Evolutionary conservation across 2,329 filamentous ascomycete species (phyloP).

Genomic region (Pseudohalonectria lignicola): DNA sequence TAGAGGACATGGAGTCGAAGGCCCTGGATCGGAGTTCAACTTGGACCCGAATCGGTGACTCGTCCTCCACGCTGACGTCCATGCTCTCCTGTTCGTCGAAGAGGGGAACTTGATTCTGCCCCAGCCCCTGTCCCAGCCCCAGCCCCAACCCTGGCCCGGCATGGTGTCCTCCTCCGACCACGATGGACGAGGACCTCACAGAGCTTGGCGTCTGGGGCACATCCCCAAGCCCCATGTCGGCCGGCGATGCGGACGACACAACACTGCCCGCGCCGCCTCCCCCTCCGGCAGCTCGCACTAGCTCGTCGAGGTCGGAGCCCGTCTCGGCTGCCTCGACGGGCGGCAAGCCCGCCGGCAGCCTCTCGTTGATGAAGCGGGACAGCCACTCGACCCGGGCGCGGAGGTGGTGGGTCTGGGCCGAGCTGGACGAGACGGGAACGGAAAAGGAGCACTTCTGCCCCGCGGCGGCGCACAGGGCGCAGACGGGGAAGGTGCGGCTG

Average conservation of each 20-base stretch:
- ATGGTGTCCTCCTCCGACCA: no score
- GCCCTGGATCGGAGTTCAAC: no score
- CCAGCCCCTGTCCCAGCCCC: no score
- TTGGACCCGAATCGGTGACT: no score
- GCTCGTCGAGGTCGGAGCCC: constrained; percentile 16
- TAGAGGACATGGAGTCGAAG: no score
- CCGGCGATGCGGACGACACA: not conserved
- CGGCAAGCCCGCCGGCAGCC: constrained; percentile 11
- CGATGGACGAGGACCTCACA: no score
- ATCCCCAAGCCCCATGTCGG: not conserved
- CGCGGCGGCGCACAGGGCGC: constrained; percentile 25
- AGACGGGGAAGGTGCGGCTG: constrained; percentile 27
- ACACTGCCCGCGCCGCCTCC: no score
- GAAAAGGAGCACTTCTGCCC: constrained; percentile 26
- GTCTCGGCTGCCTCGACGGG: constrained; percentile 25
- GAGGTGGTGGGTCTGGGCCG: constrained; percentile 23
- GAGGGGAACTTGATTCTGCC: no score
- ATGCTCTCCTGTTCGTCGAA: no score
- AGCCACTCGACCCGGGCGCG: constrained; percentile 29
- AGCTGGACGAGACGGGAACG: constrained; percentile 15
- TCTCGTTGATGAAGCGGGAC: constrained; percentile 23
- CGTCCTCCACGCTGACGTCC: no score
- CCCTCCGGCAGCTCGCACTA: not conserved
- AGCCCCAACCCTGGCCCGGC: no score
- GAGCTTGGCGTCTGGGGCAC: no score